Base-by-base conservation (phyloP, 1,284 basidiomycete species). In the Apiotrichum siamense region DNA sequence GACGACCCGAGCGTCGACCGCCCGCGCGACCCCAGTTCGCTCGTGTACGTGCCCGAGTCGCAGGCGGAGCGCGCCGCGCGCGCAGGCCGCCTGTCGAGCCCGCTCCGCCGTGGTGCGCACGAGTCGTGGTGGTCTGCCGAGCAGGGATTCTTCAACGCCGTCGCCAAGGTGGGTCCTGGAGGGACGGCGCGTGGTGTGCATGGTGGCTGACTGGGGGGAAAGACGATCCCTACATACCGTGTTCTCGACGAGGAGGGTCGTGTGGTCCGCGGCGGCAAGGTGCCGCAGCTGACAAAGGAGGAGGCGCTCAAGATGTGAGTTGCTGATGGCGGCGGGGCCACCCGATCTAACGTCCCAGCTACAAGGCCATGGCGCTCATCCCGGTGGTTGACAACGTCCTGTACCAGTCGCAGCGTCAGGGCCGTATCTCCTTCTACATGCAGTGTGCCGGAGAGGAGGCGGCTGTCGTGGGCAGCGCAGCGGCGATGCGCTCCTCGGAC, bases 341-440 rank as follows among this genome's bases (percentile, higher is more conserved):
- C 3, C n/a, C 33, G 7, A 24, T 26, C 12, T 9, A 36, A 9
- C 7, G 20, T 18, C 3, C 18, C 57, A 85, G 84, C 59, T 87
- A 92, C 64, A 83, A 86, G 70, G 78, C 83, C 51, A 92, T 92
- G 88, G 81, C 83, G 31, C 78, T 91, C 21, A 77, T 94, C 36
- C 91, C 91, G 0, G 82, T 84, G 31, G 77, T 94, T 65, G 91
- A 96, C 74, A 91, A 85, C 58, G 78, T 93, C 24, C 78, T 96
- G 20, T 89, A 92, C 75, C 93, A 92, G 64, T 83, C 92, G 3
- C 91, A 96, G 69, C 81, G 91, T 17, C 91, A 96, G 73, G 91
- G 91, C 25, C 88, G 92, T 66, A 91, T 93, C 63, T 88, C 87
- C 6, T 96, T 96, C 75, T 93, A 93, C 61, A 71, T 69, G 65